Evolutionary conservation across 305 asterid species (phyloP).

Genomic region (Fraxinus platypoda): DNA sequence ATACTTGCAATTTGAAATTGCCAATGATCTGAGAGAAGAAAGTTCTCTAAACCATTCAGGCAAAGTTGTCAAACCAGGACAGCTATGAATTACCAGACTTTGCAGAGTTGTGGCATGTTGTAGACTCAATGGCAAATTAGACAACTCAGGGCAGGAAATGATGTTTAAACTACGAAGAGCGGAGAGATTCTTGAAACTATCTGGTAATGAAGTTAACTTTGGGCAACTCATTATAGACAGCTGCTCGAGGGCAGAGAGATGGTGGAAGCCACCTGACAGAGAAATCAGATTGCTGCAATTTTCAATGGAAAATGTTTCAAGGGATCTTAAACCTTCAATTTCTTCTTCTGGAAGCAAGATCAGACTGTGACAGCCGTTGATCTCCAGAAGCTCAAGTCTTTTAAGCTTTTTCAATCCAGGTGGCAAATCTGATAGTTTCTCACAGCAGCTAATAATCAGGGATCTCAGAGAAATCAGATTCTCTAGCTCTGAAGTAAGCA

Average conservation of each 20-base stretch:
- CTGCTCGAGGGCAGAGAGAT: slow-evolving; percentile 25
- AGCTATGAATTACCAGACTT: slow-evolving; percentile 27
- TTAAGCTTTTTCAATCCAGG: slow-evolving; percentile 14
- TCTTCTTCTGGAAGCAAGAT: slow-evolving; percentile 20
- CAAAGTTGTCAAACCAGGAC: slow-evolving; percentile 12
- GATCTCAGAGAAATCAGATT: slow-evolving; percentile 17
- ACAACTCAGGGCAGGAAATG: slow-evolving; percentile 10
- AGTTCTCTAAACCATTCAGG: slow-evolving; percentile 30
- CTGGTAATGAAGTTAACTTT: slow-evolving; percentile 15
- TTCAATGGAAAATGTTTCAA: slow-evolving; percentile 20
- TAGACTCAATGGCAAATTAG: slow-evolving; percentile 12
- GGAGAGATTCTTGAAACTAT: slow-evolving; percentile 9
- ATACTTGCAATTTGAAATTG: slow-evolving; percentile 17
- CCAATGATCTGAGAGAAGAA: slow-evolving; percentile 21
- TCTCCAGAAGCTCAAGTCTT: slow-evolving; percentile 18
- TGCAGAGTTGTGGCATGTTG: slow-evolving; percentile 18
- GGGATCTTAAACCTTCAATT: slow-evolving; percentile 22
- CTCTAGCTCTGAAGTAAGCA: slow-evolving; percentile 15
- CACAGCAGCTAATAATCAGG: slow-evolving; percentile 17
- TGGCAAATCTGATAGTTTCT: slow-evolving; percentile 18
- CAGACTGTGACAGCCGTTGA: slow-evolving; percentile 24
- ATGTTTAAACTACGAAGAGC: slow-evolving; percentile 22
- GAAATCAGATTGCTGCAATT: slow-evolving; percentile 24
- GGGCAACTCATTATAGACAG: slow-evolving; percentile 28
- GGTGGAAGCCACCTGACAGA: slow-evolving; percentile 21